Base-by-base conservation (phyloP, 2,329 filamentous ascomycete genomes). In the Sporothrix brasiliensis region DNA sequence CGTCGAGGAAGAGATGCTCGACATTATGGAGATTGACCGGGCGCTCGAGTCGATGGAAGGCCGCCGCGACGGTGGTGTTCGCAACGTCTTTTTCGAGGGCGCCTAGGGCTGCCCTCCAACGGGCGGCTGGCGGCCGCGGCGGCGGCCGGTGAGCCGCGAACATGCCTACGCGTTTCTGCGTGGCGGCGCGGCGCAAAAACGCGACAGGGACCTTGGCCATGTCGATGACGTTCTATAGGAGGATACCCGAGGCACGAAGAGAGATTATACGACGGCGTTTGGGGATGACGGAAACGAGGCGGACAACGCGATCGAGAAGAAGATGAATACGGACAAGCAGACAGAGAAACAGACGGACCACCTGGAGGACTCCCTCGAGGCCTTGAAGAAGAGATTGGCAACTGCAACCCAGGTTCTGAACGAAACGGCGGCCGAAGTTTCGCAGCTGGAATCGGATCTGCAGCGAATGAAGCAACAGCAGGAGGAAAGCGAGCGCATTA, bases 11-110 rank as follows among this genome's bases (percentile, higher is more conserved):
- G 87, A 89, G 77, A 85, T 89, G 81, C 80, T 90, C 74, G 87
- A 89, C 76, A 87, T 90, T 58, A 86, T 89, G 83, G 87, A 88
- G 74, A 88, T 90, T 75, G 88, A 90, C 74, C 84, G 86, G 71
- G 85, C 84, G 65, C 77, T 90, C 68, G 83, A 87, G 63, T 81
- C 79, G 66, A 81, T 90, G 85, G 84, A 88, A 69, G 80, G 78
- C 52, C 81, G 82, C 47, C 79, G 83, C 60, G 81, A 81, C 47
- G 80, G 79, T 69, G 84, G 83, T 11, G 58, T 58, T n/a, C 70
- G 65, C 21, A 72, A 75, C n/a, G 73, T 76, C 30, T 76, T 75
- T 58, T 75, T 74, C 53, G 73, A 75, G 70, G 71, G 70, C 30
- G 73, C 52, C 34, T 75, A 75, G 74, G 24, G 30, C 16, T 10